Evolutionary conservation across 2,329 filamentous ascomycete genomes (phyloP), one percentile per base, ranked within the genome.

Genomic region (Lizonia empirigonia): DNA sequence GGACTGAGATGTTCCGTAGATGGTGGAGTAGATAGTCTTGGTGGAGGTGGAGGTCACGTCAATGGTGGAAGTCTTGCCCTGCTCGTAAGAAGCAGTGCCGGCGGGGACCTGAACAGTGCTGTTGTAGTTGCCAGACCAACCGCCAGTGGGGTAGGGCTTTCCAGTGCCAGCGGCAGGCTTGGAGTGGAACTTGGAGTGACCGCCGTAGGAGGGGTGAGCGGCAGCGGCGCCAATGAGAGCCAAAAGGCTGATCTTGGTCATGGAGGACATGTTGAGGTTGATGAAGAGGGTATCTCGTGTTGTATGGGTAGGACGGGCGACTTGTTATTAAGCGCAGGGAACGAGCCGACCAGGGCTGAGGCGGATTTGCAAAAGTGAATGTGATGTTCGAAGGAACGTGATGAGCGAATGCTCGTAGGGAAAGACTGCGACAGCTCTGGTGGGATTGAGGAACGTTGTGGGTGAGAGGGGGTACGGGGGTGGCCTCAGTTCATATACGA

Each of bases 341-440:
- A 55, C 50, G 50, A 63, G 76, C 75, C 75, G 64, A 76, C 75
- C 75, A 74, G 75, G 74, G 75, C 75, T 66, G 61, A 65, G 65
- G 67, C 67, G 55, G 53, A 57, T 58, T 69, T 67, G 58, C 50
- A 65, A 71, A 61, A 72, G 61, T 42, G 65, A 73, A 68, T 65
- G 67, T 67, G 59, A 58, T 60, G 66, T 69, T 62, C 62, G 51
- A 72, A 66, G 36, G 69, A 70, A 67, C 61, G 70, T 56, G 73
- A 71, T 62, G 76, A 77, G 75, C 75, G 68, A 73, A 63, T 71
- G 73, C 72, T 74, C 69, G 63, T 65, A 71, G 70, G 58, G 69
- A 72, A 58, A 53, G 67, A 68, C 65, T 47, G 68, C 67, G 65
- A 68, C 61, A 67, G 62, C 60, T 64, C 63, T 69, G 68, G 63